Percentiles rank a stretch among this genome's conserved stretches.
phyloP scores from a whole-genome alignment of 1,139 yeast genomes.

The Saccharomycopsis crataegensis region DNA sequence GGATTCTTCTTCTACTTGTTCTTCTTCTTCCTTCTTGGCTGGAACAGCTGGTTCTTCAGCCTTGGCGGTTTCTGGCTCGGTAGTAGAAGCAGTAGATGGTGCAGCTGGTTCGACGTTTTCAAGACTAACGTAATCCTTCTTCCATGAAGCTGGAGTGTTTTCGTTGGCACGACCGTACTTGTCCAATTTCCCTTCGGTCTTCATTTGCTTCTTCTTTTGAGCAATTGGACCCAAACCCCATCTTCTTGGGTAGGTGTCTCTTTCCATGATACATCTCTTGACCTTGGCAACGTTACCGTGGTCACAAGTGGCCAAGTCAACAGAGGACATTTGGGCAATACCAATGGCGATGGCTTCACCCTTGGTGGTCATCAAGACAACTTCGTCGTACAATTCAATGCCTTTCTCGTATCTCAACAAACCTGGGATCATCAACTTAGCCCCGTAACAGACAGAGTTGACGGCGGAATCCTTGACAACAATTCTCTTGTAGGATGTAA shows the following conservation, averaged over 20 bases:
- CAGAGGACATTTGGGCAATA: conserved; percentile 98
- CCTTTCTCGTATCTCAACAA: conserved; percentile 96
- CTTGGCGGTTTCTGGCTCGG: conserved; percentile 31
- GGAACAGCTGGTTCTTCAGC: conserved; percentile 35
- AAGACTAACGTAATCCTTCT: conserved; percentile 74
- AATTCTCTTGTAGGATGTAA: conserved; percentile 91
- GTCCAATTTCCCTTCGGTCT: conserved; percentile 95
- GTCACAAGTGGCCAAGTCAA: conserved; percentile 91
- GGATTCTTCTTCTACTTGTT: conserved; percentile 35
- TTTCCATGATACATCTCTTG: conserved; percentile 98
- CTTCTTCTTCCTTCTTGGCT: conserved; percentile 35
- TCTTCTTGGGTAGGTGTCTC: conserved; percentile 98
- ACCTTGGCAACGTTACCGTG: conserved; percentile 98
- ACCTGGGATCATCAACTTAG: conserved; percentile 98
- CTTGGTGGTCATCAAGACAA: conserved; percentile 95
- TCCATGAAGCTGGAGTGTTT: conserved; percentile 91
- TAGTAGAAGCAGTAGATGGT: conserved; percentile 26
- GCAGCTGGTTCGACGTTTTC: conserved; percentile 46
- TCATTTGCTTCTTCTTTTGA: conserved; percentile 95
- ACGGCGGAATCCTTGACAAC: conserved; percentile 98
- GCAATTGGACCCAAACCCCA: conserved; percentile 99
- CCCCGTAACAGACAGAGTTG: conserved; percentile 98
- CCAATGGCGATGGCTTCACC: conserved; percentile 99
- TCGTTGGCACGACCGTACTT: conserved; percentile 91
- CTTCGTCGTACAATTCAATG: conserved; percentile 95